Evolutionary conservation across 306 rosid species (phyloP).

Genomic region (Inga laurina): DNA sequence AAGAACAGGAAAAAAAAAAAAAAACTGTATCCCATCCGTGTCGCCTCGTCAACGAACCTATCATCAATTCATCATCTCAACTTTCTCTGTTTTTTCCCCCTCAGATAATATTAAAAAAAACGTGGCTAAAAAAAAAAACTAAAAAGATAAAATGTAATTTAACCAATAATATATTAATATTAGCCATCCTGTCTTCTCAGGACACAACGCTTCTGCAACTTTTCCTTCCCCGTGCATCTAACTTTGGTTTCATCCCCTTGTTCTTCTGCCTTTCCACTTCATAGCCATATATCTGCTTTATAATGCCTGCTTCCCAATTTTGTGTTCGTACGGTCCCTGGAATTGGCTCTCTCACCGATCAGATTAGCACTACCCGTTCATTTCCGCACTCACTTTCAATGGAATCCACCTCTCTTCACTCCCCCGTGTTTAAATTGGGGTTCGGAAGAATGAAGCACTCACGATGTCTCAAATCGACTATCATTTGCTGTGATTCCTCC

Average conservation of each 20-base stretch:
- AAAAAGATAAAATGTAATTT: not conserved
- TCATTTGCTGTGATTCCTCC: conserved; percentile 64
- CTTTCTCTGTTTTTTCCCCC: too few species aligned
- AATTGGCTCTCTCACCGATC: conserved; percentile 47
- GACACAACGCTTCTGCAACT: not conserved
- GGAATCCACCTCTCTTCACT: conserved; percentile 36
- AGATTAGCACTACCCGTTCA: conserved; percentile 35
- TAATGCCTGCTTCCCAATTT: conserved; percentile 45
- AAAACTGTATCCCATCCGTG: not conserved
- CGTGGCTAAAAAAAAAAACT: not conserved
- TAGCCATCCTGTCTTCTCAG: not conserved
- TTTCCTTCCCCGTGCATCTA: not conserved
- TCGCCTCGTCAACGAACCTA: not conserved
- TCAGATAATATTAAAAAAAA: not conserved
- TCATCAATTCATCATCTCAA: not conserved
- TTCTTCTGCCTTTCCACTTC: conserved; percentile 1
- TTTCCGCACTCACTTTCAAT: conserved; percentile 33
- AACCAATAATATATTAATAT: not conserved
- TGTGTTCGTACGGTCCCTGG: conserved; percentile 40
- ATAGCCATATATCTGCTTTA: not conserved
- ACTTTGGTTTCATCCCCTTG: not conserved
- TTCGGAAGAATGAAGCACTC: conserved; percentile 28
- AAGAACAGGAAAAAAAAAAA: not conserved
- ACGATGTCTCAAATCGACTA: conserved; percentile 41
- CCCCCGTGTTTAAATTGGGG: conserved; percentile 34